Base-by-base conservation (phyloP, 331 rosid species). In the Pyrus hybrid region DNA sequence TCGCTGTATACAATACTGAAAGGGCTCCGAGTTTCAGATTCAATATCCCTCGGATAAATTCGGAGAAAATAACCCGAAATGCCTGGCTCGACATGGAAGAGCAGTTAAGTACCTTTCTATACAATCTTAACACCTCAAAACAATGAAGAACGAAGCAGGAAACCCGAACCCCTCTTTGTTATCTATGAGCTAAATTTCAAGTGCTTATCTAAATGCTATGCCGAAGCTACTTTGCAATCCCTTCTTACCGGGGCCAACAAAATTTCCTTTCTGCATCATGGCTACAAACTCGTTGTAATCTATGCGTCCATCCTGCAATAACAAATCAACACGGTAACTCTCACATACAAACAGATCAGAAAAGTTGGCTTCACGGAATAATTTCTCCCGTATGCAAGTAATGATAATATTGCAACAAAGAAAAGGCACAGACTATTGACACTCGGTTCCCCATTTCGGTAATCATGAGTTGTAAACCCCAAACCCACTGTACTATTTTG, bases 201-300 rank as follows among this genome's bases (percentile, higher is more conserved):
- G 71, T 47, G 88, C 89, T 79, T 89, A 97, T 77, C 91, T 90
- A 85, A 90, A 88, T 60, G 75, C 76, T 45, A 95, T 80, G 87
- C 96, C 89, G 86, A 90, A 89, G 70, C 79, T 89, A 61, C 76
- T 74, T 79, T 95, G 93, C 20, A 92, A 70, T 32, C 91, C 93
- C 76, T 86, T 95, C 79, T 85, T 90, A 29, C 87, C 92, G 22
- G 70, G 76, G 57, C 79, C 82, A 13, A 78, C 83, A 54, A 78
- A 80, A 74, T 89, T 89, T 79, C 96, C 97, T 70, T 90, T 90
- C 51, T 92, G 97, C 97, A 95, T 95, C 99, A 95, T 95, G 64
- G 91, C 92, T 83, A 89, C 99, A 73, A 95, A 95, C 78, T 92
- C 99, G 45, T 95, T 95, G 80, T 95, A 95, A 79, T 92, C 99